phyloP scores from a whole-genome alignment of 805 yeast species.

The Cyberlindnera xishuangbannaensis region DNA sequence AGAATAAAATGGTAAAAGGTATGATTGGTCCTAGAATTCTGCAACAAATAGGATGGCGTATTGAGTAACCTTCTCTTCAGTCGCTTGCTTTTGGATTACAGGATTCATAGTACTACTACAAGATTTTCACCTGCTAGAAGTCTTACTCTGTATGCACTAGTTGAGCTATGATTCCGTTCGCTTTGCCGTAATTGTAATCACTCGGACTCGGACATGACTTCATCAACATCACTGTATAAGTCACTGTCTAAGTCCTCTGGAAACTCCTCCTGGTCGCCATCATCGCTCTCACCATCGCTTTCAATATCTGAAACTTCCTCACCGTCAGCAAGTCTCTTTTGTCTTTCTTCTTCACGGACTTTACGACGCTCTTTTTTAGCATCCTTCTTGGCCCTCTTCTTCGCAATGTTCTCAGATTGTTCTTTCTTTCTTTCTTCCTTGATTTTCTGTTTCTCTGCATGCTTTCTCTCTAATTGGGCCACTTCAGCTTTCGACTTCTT shows the following conservation, averaged over 20 bases:
- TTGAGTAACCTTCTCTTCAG: no score
- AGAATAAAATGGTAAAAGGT: no score
- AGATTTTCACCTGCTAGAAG: no score
- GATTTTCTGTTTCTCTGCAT: slow-evolving; percentile 52
- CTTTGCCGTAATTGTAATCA: no score
- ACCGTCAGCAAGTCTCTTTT: slow-evolving; percentile 23
- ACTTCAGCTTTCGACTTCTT: slow-evolving; percentile 59
- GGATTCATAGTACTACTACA: no score
- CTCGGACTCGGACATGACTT: slow-evolving; percentile 21
- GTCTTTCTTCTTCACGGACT: slow-evolving; percentile 41
- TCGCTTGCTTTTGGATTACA: no score
- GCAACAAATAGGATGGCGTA: no score
- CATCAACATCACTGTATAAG: slow-evolving; percentile 39
- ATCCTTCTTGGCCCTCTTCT: slow-evolving; percentile 66
- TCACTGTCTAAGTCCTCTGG: slow-evolving; percentile 44
- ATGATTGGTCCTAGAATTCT: no score
- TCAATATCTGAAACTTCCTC: slow-evolving; percentile 26
- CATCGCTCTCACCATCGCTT: slow-evolving; percentile 29
- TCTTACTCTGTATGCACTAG: no score
- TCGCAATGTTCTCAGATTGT: slow-evolving; percentile 73
- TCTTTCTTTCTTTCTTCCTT: slow-evolving; percentile 68
- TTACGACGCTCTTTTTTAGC: slow-evolving; percentile 66
- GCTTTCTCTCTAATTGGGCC: slow-evolving; percentile 57
- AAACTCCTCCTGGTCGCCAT: slow-evolving; percentile 33
- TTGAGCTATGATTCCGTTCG: no score